A percentile compares a stretch with the other conserved stretches of the same genome.
These are phyloP conservation scores for Hypholoma fasciculare DNA, from an alignment of 768 basidiomycete species.

Conservation along the genomic window DNA sequence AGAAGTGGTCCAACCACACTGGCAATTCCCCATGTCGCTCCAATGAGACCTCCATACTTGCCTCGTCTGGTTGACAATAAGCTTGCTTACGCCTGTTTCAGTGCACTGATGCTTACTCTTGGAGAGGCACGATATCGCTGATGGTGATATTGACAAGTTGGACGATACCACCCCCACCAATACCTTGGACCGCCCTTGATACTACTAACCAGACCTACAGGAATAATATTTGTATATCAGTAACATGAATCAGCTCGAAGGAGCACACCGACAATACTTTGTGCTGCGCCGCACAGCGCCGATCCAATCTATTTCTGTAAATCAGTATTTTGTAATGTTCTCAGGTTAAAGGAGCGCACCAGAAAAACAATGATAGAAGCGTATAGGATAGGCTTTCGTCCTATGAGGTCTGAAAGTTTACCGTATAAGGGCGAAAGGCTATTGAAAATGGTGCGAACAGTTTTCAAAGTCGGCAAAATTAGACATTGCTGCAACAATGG, in stretches of 20 bases:
- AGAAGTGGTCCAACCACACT: conserved; percentile 77
- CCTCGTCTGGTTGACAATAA: conserved; percentile 52
- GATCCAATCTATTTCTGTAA: conserved; percentile 58
- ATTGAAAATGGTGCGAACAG: not conserved
- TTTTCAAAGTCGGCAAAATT: not conserved
- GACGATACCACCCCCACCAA: conserved; percentile 80
- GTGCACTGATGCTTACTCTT: conserved; percentile 51
- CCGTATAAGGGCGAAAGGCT: conserved; percentile 75
- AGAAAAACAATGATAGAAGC: conserved; percentile 66
- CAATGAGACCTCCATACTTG: conserved; percentile 72
- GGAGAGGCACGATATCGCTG: conserved; percentile 79
- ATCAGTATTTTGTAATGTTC: not conserved
- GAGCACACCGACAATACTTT: conserved; percentile 52
- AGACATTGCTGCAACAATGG: not conserved
- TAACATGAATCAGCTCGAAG: not conserved
- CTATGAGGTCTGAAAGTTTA: conserved; percentile 64
- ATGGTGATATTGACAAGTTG: conserved; percentile 79
- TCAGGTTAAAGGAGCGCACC: conserved; percentile 33
- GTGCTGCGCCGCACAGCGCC: conserved; percentile 79
- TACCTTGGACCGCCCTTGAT: conserved; percentile 77
- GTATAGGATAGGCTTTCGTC: conserved; percentile 70
- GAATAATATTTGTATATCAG: not conserved
- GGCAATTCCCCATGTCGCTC: conserved; percentile 81
- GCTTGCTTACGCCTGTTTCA: not conserved
- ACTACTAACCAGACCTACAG: conserved; percentile 67